These are phyloP conservation scores for Hypoxylon sp. DNA, from an alignment of 2,329 filamentous ascomycete species.

Conservation along the genomic window DNA sequence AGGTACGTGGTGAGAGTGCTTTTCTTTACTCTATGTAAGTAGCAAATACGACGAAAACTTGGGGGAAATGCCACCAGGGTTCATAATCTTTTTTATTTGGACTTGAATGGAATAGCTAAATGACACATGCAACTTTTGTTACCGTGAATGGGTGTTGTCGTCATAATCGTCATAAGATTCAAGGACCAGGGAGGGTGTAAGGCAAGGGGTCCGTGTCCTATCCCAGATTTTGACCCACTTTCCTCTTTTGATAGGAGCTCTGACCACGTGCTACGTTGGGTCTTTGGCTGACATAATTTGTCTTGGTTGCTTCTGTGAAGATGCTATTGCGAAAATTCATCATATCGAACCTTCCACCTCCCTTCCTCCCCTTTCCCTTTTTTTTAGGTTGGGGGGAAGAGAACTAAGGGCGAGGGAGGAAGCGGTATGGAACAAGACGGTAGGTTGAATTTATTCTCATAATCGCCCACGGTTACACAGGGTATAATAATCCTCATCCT, in stretches of 20 bases:
- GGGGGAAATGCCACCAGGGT: background rate
- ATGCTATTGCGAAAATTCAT: background rate
- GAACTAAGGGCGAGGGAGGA: too few species aligned
- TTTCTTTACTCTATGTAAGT: background rate
- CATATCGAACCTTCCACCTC: background rate
- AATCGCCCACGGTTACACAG: slow-evolving; percentile 21
- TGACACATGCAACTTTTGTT: slow-evolving; percentile 24
- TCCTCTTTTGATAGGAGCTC: slow-evolving; percentile 32
- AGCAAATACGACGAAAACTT: background rate
- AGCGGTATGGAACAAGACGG: background rate
- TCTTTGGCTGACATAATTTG: slow-evolving; percentile 3
- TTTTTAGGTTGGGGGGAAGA: too few species aligned
- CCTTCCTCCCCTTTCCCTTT: too few species aligned
- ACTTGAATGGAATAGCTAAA: background rate
- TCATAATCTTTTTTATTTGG: background rate
- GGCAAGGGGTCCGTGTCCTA: background rate
- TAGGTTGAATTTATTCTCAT: slow-evolving; percentile 16
- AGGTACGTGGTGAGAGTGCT: background rate
- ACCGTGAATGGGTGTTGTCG: slow-evolving; percentile 34
- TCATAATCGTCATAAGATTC: slow-evolving; percentile 39
- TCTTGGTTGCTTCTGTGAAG: too few species aligned
- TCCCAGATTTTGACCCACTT: slow-evolving; percentile 28
- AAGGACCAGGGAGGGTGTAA: background rate
- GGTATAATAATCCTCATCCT: slow-evolving; percentile 35
- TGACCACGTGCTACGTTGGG: slow-evolving; percentile 10